Percentiles rank a stretch among this genome's conserved stretches.
These are phyloP conservation scores for Populus tremula DNA, from an alignment of 345 rosid species.

Conservation along the genomic window DNA sequence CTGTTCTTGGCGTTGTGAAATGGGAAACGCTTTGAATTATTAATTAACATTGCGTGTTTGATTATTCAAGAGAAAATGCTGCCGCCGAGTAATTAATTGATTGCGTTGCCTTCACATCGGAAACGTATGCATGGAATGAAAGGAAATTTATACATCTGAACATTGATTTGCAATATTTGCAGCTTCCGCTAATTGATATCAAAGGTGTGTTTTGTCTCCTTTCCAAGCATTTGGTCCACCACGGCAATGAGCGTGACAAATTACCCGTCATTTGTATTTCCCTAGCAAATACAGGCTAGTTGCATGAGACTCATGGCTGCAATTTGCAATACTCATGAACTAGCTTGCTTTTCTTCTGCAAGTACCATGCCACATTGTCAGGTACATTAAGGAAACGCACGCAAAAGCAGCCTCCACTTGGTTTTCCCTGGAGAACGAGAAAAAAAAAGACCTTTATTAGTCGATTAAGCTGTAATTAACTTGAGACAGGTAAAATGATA, in stretches of 20 bases:
- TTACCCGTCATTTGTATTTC: conserved; percentile 10
- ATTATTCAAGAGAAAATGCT: background rate
- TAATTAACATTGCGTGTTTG: background rate
- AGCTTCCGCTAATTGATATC: background rate
- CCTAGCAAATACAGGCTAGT: background rate
- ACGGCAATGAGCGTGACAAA: conserved; percentile 18
- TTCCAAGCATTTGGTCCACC: conserved; percentile 10
- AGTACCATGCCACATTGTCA: background rate
- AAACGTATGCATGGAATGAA: background rate
- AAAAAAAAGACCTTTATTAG: no score
- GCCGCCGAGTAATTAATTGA: background rate
- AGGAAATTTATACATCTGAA: background rate
- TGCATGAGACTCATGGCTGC: background rate
- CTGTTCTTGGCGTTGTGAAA: background rate
- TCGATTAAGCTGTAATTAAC: no score
- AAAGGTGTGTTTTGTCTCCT: conserved; percentile 6
- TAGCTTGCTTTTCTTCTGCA: background rate
- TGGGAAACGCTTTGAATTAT: background rate
- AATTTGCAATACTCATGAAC: background rate
- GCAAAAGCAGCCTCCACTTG: no score
- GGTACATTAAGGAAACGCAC: background rate
- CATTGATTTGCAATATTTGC: background rate
- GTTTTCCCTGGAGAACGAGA: no score
- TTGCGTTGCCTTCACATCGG: background rate
- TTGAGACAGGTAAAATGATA: no score